Evolutionary conservation across 2,329 filamentous ascomycete species (phyloP), one percentile per base, ranked within the genome.

Genomic region (Leptographium radiaticola): DNA sequence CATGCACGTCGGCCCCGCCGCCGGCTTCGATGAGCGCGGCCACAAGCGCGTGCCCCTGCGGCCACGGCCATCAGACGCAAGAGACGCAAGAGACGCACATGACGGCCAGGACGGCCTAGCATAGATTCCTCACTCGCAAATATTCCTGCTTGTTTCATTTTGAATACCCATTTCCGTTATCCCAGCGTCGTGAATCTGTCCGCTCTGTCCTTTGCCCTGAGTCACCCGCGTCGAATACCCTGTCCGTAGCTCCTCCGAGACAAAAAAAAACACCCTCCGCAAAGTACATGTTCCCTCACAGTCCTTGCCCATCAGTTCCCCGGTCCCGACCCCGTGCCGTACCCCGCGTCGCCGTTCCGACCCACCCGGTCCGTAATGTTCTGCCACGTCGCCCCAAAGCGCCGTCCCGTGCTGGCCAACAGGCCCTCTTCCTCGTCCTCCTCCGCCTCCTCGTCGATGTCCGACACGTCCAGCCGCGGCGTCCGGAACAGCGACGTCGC

Each of bases 351-450:
- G n/a, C 44, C 40, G 5, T 42, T 49, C 10, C 45, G 40, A 20
- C 51, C 42, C 31, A 59, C 66, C 44, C 77, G 67, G 1, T 85
- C 86, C 1, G 85, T 87, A 51, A 95, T 84, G 65, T 95, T 89
- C 66, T 91, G 81, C 89, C 89, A 96, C 1, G 86, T 89, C 6
- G 88, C 88, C 45, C 86, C 85, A 60, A 95, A 89, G 36, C 89
- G 77, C 55, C 89, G 48, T 73, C 7, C 89, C 83, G 89, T 95
- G 61, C 81, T 89, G 0, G 89, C 88, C 48, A 98, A 72, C 49
- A 98, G 72, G 12, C 90, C 88, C 70, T 98, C 93, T 64, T 98
- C 93, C 66, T 97, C 93, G 18, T 91, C 89, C 34, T 84, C 87
- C 67, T 95, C 88, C 16, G 90, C 84, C 64, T 96, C 90, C 57